These are phyloP conservation scores for Chalciporus chontae DNA, from an alignment of 768 basidiomycete genomes.

Conservation along the genomic window DNA sequence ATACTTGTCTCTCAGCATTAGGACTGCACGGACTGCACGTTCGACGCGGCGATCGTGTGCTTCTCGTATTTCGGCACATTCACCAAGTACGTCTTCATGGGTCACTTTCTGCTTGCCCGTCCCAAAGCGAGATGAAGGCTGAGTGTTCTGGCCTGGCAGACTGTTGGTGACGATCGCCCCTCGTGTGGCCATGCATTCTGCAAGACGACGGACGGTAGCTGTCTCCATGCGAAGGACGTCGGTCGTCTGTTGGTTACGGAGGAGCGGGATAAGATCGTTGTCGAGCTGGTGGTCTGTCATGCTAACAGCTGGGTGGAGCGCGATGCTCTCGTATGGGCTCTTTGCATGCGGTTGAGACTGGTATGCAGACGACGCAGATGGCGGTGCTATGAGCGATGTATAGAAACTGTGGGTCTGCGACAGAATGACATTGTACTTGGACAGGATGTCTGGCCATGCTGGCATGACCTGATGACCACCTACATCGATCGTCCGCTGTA, in stretches of 20 bases:
- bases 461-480: slow-evolving; percentile 61
- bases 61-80: slow-evolving; percentile 61
- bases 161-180: slow-evolving; percentile 44
- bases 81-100: slow-evolving; percentile 59
- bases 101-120: slow-evolving; percentile 23
- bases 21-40: slow-evolving; percentile 74
- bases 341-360: slow-evolving; percentile 12
- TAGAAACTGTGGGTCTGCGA: slow-evolving; percentile 81
- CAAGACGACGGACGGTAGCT: slow-evolving; percentile 65
- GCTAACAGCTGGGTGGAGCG: slow-evolving; percentile 56
- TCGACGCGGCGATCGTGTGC: slow-evolving; percentile 77
- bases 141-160: slow-evolving; percentile 38
- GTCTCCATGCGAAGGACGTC: slow-evolving; percentile 72
- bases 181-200: slow-evolving; percentile 61
- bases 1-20: slow-evolving; percentile 73
- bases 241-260: slow-evolving; percentile 77
- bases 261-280: slow-evolving; percentile 65
- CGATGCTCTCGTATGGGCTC: slow-evolving; percentile 58
- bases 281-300: slow-evolving; percentile 70
- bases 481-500: slow-evolving; percentile 62
- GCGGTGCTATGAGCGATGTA: slow-evolving; percentile 49
- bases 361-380: slow-evolving; percentile 17
- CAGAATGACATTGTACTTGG: slow-evolving; percentile 81
- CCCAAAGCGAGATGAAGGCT: slow-evolving; percentile 24
- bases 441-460: slow-evolving; percentile 81